Conservation (phyloP, 352 stramenopile genomes). For the Pilasporangium apinafurcum region DNA sequence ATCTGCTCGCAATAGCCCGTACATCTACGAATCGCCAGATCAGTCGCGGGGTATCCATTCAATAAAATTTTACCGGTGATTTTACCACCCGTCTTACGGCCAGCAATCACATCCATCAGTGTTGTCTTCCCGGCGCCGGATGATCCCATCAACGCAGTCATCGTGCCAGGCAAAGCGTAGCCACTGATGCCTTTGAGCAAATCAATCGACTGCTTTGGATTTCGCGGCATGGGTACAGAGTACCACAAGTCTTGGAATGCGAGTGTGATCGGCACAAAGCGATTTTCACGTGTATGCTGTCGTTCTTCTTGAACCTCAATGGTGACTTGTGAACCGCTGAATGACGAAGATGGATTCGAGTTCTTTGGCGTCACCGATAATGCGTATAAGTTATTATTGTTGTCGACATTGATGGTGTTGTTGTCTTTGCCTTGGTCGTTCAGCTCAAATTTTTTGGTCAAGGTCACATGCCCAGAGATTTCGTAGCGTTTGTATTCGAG, state of each 20-base stretch:
- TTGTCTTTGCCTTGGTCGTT: constrained; percentile 2
- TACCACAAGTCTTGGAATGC: constrained; percentile 32
- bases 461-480: constrained; percentile 9
- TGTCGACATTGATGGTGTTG: neutral
- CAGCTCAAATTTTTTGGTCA: neutral
- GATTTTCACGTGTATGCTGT: constrained; percentile 10
- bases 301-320: constrained; percentile 5
- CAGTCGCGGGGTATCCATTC: constrained; percentile 25
- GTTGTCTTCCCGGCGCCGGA: constrained; percentile 85
- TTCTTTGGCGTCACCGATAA: constrained; percentile 4
- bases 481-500: constrained; percentile 23
- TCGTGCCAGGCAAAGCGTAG: constrained; percentile 24
- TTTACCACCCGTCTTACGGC: constrained; percentile 81
- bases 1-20: constrained; percentile 20
- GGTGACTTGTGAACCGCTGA: neutral
- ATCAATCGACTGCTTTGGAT: constrained; percentile 38
- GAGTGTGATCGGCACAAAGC: constrained; percentile 16
- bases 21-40: constrained; percentile 19
- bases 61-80: constrained; percentile 51
- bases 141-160: constrained; percentile 50
- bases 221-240: constrained; percentile 18
- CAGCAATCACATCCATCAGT: constrained; percentile 89
- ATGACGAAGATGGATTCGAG: constrained; percentile 1
- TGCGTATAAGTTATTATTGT: constrained; percentile 3
- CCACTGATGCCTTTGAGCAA: constrained; percentile 54